Conservation (phyloP, 768 basidiomycete genomes). For the Tricholoma sp. region DNA sequence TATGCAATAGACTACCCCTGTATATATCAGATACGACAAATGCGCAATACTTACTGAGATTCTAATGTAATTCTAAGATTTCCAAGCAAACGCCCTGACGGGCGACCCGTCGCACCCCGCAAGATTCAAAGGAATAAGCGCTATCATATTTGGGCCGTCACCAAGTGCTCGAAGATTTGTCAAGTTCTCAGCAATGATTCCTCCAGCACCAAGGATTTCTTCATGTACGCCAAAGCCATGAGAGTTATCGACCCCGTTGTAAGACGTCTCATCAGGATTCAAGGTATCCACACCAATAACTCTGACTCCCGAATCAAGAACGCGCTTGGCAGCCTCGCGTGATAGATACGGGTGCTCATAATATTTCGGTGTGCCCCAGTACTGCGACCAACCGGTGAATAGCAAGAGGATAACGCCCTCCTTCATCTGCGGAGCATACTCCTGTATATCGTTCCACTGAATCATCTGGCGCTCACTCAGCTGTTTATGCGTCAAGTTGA, state of each 20-base stretch:
- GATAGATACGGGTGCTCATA: slow-evolving; percentile 63
- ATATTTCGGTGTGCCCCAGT: slow-evolving; percentile 48
- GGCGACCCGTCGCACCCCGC: slow-evolving; percentile 62
- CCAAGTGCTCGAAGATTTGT: slow-evolving; percentile 44
- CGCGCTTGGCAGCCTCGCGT: slow-evolving; percentile 42
- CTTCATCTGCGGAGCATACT: slow-evolving; percentile 30
- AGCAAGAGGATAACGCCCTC: slow-evolving; percentile 47
- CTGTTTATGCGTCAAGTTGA: slow-evolving; percentile 41
- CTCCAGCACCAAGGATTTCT: slow-evolving; percentile 52
- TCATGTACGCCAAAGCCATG: slow-evolving; percentile 54
- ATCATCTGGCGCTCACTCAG: slow-evolving; percentile 38
- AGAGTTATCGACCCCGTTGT: slow-evolving; percentile 26
- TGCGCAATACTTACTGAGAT: not conserved
- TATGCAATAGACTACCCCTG: no score
- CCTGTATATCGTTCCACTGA: slow-evolving; percentile 45
- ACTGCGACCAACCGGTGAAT: slow-evolving; percentile 62
- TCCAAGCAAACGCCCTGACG: slow-evolving; percentile 60
- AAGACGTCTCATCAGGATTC: slow-evolving; percentile 60
- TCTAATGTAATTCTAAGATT: not conserved
- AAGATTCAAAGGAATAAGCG: slow-evolving; percentile 56
- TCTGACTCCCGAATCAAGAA: slow-evolving; percentile 47
- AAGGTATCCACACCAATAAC: slow-evolving; percentile 61
- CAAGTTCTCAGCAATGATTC: slow-evolving; percentile 70
- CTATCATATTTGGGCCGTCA: slow-evolving; percentile 30
- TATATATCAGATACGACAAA: no score